Conservation (phyloP, 345 rosid genomes). For the Physaria fendleri region DNA sequence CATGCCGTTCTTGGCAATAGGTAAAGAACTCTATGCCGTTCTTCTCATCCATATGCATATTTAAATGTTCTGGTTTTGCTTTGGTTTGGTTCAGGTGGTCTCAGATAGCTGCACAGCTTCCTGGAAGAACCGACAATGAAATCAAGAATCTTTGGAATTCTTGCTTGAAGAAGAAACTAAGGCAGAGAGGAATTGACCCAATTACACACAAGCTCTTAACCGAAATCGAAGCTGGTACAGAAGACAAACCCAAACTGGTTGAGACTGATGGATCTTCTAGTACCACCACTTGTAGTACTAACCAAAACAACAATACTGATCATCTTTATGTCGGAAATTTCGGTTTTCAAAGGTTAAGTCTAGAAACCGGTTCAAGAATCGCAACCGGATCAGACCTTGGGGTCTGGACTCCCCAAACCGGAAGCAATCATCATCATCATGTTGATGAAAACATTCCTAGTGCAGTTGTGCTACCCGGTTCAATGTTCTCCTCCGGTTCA, state of each 20-base stretch:
- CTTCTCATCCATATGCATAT: background rate
- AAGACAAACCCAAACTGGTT: slow-evolving; percentile 33
- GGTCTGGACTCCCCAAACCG: slow-evolving; percentile 27
- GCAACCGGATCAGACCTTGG: slow-evolving; percentile 28
- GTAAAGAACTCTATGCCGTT: slow-evolving; percentile 25
- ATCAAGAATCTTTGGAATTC: slow-evolving; percentile 61
- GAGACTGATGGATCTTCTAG: slow-evolving; percentile 40
- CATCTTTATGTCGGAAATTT: slow-evolving; percentile 28
- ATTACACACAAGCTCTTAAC: slow-evolving; percentile 55
- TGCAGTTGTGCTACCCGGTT: slow-evolving; percentile 30
- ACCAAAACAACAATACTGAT: slow-evolving; percentile 26
- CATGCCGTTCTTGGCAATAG: slow-evolving; percentile 92
- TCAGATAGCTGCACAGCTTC: slow-evolving; percentile 62
- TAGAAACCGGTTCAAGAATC: slow-evolving; percentile 25
- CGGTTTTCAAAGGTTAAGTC: slow-evolving; percentile 25
- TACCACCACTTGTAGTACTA: slow-evolving; percentile 34
- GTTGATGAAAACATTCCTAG: slow-evolving; percentile 31
- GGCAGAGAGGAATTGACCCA: slow-evolving; percentile 57
- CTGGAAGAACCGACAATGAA: slow-evolving; percentile 71
- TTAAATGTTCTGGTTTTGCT: background rate
- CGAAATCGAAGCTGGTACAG: slow-evolving; percentile 47
- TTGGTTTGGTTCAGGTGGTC: slow-evolving; percentile 43
- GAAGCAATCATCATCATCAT: slow-evolving; percentile 25
- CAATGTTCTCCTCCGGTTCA: slow-evolving; percentile 32
- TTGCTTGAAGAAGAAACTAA: slow-evolving; percentile 52